These are phyloP conservation scores for Brassica juncea DNA, from an alignment of 345 rosid species.

Conservation along the genomic window DNA sequence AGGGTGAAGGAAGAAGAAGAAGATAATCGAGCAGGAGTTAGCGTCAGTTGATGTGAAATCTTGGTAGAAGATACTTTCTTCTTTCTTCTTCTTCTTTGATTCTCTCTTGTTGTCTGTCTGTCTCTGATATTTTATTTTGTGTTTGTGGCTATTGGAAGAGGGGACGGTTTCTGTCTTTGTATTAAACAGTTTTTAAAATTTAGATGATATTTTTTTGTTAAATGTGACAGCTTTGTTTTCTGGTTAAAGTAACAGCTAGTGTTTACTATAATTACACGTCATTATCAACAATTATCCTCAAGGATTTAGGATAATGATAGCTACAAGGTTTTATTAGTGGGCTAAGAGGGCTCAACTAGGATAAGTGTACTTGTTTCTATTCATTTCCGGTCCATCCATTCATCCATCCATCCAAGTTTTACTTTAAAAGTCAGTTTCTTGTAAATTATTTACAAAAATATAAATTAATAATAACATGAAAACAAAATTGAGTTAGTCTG, in stretches of 20 bases:
- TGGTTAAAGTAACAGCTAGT: background rate
- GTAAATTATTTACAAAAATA: background rate
- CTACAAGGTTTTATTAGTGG: conserved; percentile 8
- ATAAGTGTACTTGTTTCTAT: background rate
- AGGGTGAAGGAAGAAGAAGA: background rate
- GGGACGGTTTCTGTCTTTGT: background rate
- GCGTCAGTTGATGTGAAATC: conserved; percentile 7
- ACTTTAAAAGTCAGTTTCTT: background rate
- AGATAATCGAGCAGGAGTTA: background rate
- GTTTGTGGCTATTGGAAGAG: conserved; percentile 28
- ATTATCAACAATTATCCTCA: conserved; percentile 5
- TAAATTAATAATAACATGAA: background rate
- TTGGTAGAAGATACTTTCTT: background rate
- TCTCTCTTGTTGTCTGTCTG: background rate
- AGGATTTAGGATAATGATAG: conserved; percentile 2
- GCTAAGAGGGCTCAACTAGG: background rate
- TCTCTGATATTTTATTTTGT: conserved; percentile 6
- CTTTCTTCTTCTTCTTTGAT: conserved; percentile 1
- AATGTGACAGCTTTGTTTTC: background rate
- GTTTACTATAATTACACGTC: background rate
- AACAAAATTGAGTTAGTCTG: background rate
- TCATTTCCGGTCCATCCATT: background rate
- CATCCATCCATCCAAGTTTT: too few relatives aligned
- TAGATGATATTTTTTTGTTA: background rate
- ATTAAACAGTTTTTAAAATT: background rate